Conservation (phyloP, 306 rosid genomes). For the Ammopiptanthus mongolicus region DNA sequence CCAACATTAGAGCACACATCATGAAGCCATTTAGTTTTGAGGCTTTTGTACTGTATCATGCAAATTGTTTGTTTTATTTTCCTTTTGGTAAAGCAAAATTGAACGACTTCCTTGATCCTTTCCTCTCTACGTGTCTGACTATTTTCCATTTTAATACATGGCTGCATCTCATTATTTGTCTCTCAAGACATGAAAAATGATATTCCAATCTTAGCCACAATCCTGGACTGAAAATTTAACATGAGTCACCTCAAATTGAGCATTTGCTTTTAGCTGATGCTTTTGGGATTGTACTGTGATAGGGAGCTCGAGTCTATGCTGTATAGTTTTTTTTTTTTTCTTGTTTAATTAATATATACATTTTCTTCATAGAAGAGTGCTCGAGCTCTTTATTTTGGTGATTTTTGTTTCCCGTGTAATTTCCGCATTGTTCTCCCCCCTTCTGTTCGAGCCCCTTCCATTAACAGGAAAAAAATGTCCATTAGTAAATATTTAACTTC, state of each 20-base stretch:
- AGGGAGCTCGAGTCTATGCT: not conserved
- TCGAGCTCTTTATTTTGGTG: not conserved
- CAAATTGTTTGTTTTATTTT: not conserved
- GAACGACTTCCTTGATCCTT: not conserved
- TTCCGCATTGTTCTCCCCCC: too few relatives aligned
- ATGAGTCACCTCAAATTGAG: not conserved
- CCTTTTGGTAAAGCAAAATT: not conserved
- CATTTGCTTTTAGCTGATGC: not conserved
- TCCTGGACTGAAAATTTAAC: constrained; percentile 6
- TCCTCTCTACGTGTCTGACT: not conserved
- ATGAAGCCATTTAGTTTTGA: constrained; percentile 23
- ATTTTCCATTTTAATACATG: not conserved
- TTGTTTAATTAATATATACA: too few relatives aligned
- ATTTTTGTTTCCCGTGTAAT: not conserved
- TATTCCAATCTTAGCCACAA: not conserved
- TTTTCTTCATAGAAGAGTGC: not conserved
- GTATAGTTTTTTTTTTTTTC: too few relatives aligned
- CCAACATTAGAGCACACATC: constrained; percentile 39
- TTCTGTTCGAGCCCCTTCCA: too few relatives aligned
- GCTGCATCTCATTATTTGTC: not conserved
- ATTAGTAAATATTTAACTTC: not conserved
- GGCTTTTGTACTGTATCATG: constrained; percentile 16
- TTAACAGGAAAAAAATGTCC: too few relatives aligned
- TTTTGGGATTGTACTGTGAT: too few relatives aligned
- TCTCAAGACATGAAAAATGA: not conserved